phyloP scores from a whole-genome alignment of 129 eudicot genomes.

The Tagetes erecta region DNA sequence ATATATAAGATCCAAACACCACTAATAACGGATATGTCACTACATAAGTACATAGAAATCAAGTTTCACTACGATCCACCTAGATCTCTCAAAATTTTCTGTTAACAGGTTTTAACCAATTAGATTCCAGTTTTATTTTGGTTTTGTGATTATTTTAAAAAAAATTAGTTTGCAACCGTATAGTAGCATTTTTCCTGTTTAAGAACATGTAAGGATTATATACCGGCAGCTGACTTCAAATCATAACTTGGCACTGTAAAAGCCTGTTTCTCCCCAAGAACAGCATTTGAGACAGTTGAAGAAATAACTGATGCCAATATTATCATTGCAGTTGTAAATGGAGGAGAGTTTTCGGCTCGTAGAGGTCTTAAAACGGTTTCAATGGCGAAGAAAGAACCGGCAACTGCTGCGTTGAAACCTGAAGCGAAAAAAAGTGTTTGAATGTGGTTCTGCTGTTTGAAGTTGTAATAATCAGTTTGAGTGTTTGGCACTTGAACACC shows the following conservation, averaged over 20 bases:
- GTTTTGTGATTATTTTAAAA: background rate
- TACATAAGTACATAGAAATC: background rate
- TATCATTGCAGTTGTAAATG: conserved; percentile 99
- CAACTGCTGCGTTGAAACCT: conserved; percentile 99
- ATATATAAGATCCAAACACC: background rate
- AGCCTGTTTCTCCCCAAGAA: conserved; percentile 92
- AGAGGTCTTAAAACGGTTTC: conserved; percentile 95
- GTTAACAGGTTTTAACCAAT: background rate
- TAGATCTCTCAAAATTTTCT: conserved; percentile 1
- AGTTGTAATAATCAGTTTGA: background rate
- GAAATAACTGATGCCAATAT: conserved; percentile 96
- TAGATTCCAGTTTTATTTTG: background rate
- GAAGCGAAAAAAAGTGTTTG: conserved; percentile 12
- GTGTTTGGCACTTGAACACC: background rate
- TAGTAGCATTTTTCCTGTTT: background rate
- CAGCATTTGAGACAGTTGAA: conserved; percentile 92
- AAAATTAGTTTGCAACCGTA: background rate
- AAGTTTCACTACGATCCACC: conserved; percentile 4
- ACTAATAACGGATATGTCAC: background rate
- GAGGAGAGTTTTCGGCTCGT: conserved; percentile 99
- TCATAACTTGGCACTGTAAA: conserved; percentile 99
- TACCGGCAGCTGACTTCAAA: conserved; percentile 99
- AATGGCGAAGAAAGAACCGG: conserved; percentile 98
- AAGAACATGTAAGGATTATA: conserved; percentile 43
- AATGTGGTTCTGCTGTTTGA: background rate